A percentile compares a stretch with the other conserved stretches of the same genome.
Evolutionary conservation across 129 eudicot genomes (phyloP).

Genomic region (Flaveria robusta): DNA sequence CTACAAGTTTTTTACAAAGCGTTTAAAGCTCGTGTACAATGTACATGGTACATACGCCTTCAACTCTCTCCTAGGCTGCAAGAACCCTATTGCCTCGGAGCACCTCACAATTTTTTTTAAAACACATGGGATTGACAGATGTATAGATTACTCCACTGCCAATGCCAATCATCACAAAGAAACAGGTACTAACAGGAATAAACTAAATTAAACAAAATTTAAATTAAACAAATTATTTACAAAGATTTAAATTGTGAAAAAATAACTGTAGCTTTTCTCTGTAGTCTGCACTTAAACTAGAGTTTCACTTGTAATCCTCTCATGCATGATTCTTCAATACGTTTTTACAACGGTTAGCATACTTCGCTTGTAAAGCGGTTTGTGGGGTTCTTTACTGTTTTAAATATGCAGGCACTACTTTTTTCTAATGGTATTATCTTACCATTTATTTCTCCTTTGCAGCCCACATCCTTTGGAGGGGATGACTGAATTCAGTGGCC

Average conservation of each 20-base stretch:
- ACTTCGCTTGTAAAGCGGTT: conserved; percentile 15
- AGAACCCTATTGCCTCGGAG: too few species aligned
- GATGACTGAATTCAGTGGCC: conserved; percentile 29
- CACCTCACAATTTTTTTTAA: too few species aligned
- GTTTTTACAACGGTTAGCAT: conserved; percentile 34
- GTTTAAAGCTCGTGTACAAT: too few species aligned
- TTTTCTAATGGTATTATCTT: conserved; percentile 24
- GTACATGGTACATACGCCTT: too few species aligned
- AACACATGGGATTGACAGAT: too few species aligned
- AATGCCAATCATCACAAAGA: too few species aligned
- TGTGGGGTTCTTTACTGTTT: conserved; percentile 18
- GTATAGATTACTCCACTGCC: too few species aligned
- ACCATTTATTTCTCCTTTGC: conserved; percentile 42
- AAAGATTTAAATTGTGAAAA: conserved; percentile 20
- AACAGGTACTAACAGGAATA: not conserved
- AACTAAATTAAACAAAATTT: not conserved
- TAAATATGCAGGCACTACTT: not conserved
- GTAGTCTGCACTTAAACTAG: conserved; percentile 9
- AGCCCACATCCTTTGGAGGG: conserved; percentile 65
- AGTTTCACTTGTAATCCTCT: conserved; percentile 1
- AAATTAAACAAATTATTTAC: conserved; percentile 10
- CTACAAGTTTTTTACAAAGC: too few species aligned
- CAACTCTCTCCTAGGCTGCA: too few species aligned
- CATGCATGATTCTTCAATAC: conserved; percentile 13
- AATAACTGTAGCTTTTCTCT: conserved; percentile 20